These are phyloP conservation scores for Tetracladium marchalianum DNA, from an alignment of 495 filamentous ascomycete genomes.

Conservation along the genomic window DNA sequence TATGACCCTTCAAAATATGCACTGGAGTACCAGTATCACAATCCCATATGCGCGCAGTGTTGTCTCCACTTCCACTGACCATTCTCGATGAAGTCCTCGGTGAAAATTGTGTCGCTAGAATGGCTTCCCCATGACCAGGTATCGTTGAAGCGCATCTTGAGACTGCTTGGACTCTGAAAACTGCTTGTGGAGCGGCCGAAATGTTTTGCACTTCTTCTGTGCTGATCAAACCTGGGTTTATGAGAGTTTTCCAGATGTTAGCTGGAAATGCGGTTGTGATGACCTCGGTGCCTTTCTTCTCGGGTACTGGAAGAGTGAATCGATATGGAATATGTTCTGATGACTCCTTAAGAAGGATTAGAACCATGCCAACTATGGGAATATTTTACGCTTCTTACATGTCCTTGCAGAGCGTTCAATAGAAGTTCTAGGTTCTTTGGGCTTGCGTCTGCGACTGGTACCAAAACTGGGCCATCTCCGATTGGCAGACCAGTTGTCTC, in stretches of 20 bases:
- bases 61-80: conserved; percentile 84
- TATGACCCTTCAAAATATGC: conserved; percentile 85
- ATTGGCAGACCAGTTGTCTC: conserved; percentile 55
- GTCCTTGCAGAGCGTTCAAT: conserved; percentile 79
- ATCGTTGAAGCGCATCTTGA: conserved; percentile 84
- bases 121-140: conserved; percentile 84
- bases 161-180: conserved; percentile 89
- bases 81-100: conserved; percentile 70
- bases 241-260: conserved; percentile 65
- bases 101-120: conserved; percentile 82
- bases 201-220: conserved; percentile 57
- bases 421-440: conserved; percentile 84
- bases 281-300: conserved; percentile 13
- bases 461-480: conserved; percentile 60
- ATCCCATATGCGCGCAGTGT: conserved; percentile 90
- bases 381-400: conserved; percentile 36
- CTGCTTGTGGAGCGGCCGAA: conserved; percentile 80
- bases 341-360: conserved; percentile 17
- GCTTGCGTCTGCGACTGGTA: conserved; percentile 76
- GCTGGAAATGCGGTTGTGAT: conserved; percentile 36
- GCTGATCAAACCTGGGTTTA: conserved; percentile 52
- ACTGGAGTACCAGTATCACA: conserved; percentile 88
- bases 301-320: conserved; percentile 18
- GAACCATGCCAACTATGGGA: conserved; percentile 35
- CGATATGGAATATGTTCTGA: conserved; percentile 20